Evolutionary conservation across 129 eudicot genomes (phyloP), one percentile per base, ranked within the genome.

Genomic region (Lactuca saligna): DNA sequence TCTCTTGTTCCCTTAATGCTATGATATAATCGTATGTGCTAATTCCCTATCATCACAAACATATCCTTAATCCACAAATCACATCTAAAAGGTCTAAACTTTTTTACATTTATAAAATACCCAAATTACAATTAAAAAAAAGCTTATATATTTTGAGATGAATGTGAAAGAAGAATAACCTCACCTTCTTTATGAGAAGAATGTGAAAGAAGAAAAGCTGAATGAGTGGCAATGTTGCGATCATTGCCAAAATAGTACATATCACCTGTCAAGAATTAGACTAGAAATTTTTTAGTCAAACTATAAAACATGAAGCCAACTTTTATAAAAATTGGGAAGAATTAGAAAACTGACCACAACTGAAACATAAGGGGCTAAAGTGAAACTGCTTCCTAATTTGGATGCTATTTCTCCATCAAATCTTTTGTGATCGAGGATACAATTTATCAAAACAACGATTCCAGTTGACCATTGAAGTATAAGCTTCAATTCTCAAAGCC

Each of bases 381-480:
- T 76, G 88, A 93, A 93, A 82, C 98, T 93, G 88, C 92, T 87
- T 74, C 98, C 98, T 57, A 93, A 78, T 76, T 93, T 93, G 65
- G 90, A 37, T 71, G 87, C 78, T 59, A 89, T 81, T 46, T 93
- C 95, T 3, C 55, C 67, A 9, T 63, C 29, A 64, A 77, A 87
- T 69, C 68, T 73, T 81, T 87, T 83, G 77, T 71, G 85, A 63
- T 93, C 91, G 17, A 89, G 80, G 55, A 85, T 81, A 61, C 89
- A 84, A 74, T 78, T 65, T 75, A 93, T 75, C 74, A 93, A 80
- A 15, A 93, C 97, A 72, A 93, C 81, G 42, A 93, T 84, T 63
- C 98, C 97, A 49, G 98, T 89, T 55, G 98, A 93, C 98, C 98
- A 93, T 68, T 93, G 97, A 82, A 88, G 90, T 71, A 89, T 78